A percentile compares a stretch with the other conserved stretches of the same genome.
phyloP scores from a whole-genome alignment of 140 eudicot genomes.

The Cichorium intybus region DNA sequence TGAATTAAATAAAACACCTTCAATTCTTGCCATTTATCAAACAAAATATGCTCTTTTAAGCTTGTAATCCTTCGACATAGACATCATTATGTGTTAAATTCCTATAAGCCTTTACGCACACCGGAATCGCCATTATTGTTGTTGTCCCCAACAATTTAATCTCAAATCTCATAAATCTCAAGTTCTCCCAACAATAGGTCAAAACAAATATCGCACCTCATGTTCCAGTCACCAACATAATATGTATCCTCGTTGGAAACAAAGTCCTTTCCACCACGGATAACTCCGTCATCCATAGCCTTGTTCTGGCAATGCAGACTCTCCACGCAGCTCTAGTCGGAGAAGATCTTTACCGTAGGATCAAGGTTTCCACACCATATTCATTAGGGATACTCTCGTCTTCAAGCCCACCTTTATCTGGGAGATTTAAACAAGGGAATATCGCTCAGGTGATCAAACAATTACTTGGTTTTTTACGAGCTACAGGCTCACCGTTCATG shows the following conservation, averaged over 20 bases:
- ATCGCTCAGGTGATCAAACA: constrained; percentile 50
- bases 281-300: constrained; percentile 33
- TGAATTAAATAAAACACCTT: neutral
- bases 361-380: constrained; percentile 81
- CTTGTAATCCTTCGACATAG: neutral
- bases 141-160: constrained; percentile 62
- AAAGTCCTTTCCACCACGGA: constrained; percentile 76
- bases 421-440: constrained; percentile 58
- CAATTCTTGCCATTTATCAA: neutral
- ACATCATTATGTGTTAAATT: constrained; percentile 8
- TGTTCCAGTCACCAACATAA: constrained; percentile 59
- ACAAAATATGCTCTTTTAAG: neutral
- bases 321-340: constrained; percentile 65
- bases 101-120: constrained; percentile 69
- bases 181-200: constrained; percentile 65
- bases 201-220: constrained; percentile 54
- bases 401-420: constrained; percentile 78
- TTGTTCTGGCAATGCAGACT: constrained; percentile 79
- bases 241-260: constrained; percentile 75
- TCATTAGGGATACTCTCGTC: constrained; percentile 58
- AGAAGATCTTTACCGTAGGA: constrained; percentile 46
- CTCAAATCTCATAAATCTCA: constrained; percentile 48
- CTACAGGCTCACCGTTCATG: constrained; percentile 71
- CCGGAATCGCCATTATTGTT: constrained; percentile 64
- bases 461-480: constrained; percentile 54